Conservation (phyloP, 1,139 yeast genomes). For the Taphrina sp. region DNA sequence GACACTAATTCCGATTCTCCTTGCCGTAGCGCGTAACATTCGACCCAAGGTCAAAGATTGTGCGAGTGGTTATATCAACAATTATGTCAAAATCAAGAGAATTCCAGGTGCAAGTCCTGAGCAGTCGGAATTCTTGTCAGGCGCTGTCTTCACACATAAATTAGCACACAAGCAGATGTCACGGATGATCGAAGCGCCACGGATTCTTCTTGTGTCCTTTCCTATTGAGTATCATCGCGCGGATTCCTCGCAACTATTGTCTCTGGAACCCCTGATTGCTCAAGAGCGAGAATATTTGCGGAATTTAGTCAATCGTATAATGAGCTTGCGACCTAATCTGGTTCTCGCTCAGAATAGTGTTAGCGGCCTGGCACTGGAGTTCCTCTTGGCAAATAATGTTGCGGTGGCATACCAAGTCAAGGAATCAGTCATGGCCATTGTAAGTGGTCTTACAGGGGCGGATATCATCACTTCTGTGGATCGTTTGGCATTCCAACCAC, state of each 20-base stretch:
- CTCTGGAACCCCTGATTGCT: constrained; percentile 77
- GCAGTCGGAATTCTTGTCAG: constrained; percentile 67
- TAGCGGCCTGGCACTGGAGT: constrained; percentile 74
- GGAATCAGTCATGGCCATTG: constrained; percentile 75
- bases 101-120: constrained; percentile 66
- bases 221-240: constrained; percentile 84
- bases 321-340: constrained; percentile 74
- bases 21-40: constrained; percentile 51
- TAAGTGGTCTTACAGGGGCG: constrained; percentile 77
- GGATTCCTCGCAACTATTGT: constrained; percentile 58
- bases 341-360: constrained; percentile 78
- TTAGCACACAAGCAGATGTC: constrained; percentile 84
- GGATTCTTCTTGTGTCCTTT: constrained; percentile 78
- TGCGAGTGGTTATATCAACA: constrained; percentile 79
- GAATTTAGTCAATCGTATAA: constrained; percentile 75
- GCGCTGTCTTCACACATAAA: constrained; percentile 79
- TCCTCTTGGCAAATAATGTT: constrained; percentile 68
- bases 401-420: constrained; percentile 76
- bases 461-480: constrained; percentile 73
- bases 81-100: constrained; percentile 80
- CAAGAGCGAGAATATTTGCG: constrained; percentile 85
- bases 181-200: constrained; percentile 59
- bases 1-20: constrained; percentile 51
- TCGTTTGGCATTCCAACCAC: constrained; percentile 57
- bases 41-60: constrained; percentile 59